Percentiles rank a stretch among this genome's conserved stretches.
Conservation (phyloP, 2,329 filamentous ascomycete genomes). For the Onygena corvina region DNA sequence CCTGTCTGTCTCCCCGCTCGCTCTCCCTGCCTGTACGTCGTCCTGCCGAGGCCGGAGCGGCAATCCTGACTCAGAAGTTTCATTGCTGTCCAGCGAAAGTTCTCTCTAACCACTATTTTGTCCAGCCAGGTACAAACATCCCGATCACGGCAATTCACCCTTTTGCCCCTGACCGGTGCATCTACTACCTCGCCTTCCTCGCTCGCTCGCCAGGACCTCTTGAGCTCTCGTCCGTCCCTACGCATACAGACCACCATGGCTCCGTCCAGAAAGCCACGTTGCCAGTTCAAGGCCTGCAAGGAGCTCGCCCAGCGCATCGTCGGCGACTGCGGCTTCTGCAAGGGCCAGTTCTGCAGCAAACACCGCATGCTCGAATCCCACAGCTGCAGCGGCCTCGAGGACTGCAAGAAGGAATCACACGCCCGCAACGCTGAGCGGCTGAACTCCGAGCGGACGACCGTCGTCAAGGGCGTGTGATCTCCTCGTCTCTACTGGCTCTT, state of each 20-base stretch:
- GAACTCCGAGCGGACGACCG: conserved; percentile 82
- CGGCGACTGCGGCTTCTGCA: conserved; percentile 91
- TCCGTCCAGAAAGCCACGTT: conserved; percentile 52
- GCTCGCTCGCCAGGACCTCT: not conserved
- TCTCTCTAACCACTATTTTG: too few relatives aligned
- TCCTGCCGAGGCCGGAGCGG: not conserved
- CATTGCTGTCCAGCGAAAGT: not conserved
- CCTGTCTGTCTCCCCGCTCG: not conserved
- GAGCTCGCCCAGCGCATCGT: conserved; percentile 82
- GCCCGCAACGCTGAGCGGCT: conserved; percentile 87
- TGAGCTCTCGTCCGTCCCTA: not conserved
- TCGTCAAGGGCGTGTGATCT: conserved; percentile 73
- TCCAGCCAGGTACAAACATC: too few relatives aligned
- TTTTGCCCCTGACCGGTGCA: not conserved
- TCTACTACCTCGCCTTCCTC: not conserved
- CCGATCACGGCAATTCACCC: not conserved
- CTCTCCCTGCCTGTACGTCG: not conserved
- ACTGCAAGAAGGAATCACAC: conserved; percentile 95
- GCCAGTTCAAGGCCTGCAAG: conserved; percentile 80
- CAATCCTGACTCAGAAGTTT: conserved; percentile 3
- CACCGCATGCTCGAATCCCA: conserved; percentile 90
- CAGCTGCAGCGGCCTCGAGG: conserved; percentile 82
- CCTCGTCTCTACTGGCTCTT: not conserved
- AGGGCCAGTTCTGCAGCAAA: conserved; percentile 87
- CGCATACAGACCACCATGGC: conserved; percentile 12